These are phyloP conservation scores for Cytospora mali DNA, from an alignment of 2,329 filamentous ascomycete genomes.

Conservation along the genomic window DNA sequence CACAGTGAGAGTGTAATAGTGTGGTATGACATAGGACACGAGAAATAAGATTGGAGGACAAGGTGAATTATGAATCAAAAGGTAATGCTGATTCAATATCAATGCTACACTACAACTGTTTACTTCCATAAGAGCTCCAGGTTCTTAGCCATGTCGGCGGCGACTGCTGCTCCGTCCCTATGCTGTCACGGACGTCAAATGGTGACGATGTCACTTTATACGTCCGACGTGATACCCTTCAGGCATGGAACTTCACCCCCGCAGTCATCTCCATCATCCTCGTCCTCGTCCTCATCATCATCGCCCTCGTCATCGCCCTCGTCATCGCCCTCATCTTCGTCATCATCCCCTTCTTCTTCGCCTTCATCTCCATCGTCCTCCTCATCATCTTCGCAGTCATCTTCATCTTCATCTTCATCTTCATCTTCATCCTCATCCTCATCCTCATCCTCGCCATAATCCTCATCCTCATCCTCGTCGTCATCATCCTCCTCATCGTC, in stretches of 20 bases:
- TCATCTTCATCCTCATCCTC: neutral
- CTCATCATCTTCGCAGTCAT: neutral
- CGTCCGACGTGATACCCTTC: too few relatives aligned
- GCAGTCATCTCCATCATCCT: slow-evolving; percentile 12
- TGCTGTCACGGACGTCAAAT: neutral
- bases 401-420: neutral
- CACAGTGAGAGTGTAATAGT: too few relatives aligned
- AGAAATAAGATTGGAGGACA: neutral
- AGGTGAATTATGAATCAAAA: slow-evolving; percentile 1
- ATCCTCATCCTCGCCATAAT: neutral
- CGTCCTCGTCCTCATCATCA: neutral
- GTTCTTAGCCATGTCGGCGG: slow-evolving; percentile 16
- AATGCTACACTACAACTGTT: slow-evolving; percentile 23
- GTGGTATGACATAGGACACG: too few relatives aligned
- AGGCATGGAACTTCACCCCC: neutral
- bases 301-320: neutral
- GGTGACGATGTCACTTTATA: neutral
- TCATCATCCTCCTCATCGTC: slow-evolving; percentile 6
- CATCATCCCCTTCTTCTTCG: neutral
- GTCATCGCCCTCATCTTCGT: neutral
- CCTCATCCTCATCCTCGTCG: neutral
- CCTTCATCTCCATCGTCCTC: neutral
- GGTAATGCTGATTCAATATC: slow-evolving; percentile 8
- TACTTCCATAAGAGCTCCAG: slow-evolving; percentile 3
- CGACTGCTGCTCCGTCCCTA: neutral